Evolutionary conservation across 352 stramenopile genomes (phyloP), one percentile per base, ranked within the genome.

Genomic region (Globisporangium echinulatum): DNA sequence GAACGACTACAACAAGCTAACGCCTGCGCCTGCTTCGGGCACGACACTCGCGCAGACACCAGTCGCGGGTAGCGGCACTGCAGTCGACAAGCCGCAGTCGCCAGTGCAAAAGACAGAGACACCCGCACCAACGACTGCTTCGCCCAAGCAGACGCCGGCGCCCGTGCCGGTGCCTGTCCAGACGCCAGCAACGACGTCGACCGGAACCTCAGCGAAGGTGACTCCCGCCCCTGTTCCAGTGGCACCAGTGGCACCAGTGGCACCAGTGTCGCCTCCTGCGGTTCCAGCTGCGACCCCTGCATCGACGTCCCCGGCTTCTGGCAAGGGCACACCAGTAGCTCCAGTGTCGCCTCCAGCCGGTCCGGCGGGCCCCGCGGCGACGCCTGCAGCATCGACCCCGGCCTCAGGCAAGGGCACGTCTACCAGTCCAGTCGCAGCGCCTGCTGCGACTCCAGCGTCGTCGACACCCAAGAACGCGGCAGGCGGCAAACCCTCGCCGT

Each of bases 121-220:
- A 2, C 43, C 51, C 7, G 48, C 17, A 33, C 14, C 46, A 11
- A 50, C 46, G 17, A 50, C 46, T 9, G 46, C 15, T 9, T 14
- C 46, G 15, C 46, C 46, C 6, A 50, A 50, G 46, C 46, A 50
- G 46, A 50, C 46, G n/a, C 46, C 54, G 7, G 52, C 49, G 33
- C 49, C 57, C 38, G 49, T 33, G 19, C 15, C 62, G 15, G 19
- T 43, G 3, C 63, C 61, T n/a, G 15, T 58, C 4, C 13, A 37
- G 19, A 44, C 68, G 7, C 71, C 68, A 2, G 62, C 64, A 0
- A 70, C 69, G 17, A 63, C 70, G 15, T 49, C 52, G 11, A 57
- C 52, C 1, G 52, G 14, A 5, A 40, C 52, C 11, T 49, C 39
- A n/a, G 17, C 40, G 8, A 49, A 58, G 40, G 52, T 50, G 4